Conservation (phyloP, 192 early-diverging fungal genomes). For the Mortierella antarctica region DNA sequence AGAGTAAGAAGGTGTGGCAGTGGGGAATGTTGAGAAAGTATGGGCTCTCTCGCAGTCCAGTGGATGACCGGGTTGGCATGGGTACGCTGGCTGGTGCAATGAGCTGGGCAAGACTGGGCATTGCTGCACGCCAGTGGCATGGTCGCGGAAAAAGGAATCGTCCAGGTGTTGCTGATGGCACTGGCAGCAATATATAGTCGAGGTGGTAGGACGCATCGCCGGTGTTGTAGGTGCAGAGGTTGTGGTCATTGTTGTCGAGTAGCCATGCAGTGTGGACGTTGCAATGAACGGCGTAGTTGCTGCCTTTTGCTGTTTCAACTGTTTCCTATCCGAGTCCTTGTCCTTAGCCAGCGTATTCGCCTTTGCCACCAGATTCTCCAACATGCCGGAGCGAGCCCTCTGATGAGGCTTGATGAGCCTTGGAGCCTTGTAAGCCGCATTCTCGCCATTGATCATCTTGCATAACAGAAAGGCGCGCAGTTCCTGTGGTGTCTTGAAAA, state of each 20-base stretch:
- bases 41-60: too few relatives aligned
- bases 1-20: background rate
- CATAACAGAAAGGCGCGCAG: constrained; percentile 54
- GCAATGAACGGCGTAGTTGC: background rate
- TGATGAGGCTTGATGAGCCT: constrained; percentile 58
- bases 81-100: too few relatives aligned
- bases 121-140: too few relatives aligned
- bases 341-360: constrained; percentile 50
- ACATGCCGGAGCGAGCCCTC: constrained; percentile 62
- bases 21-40: background rate
- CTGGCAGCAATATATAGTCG: background rate
- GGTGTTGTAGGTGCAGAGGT: background rate
- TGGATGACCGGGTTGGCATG: too few relatives aligned
- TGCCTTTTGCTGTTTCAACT: constrained; percentile 3
- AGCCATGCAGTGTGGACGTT: too few relatives aligned
- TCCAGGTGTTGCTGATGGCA: too few relatives aligned
- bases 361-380: constrained; percentile 57
- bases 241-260: background rate
- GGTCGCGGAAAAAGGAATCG: too few relatives aligned
- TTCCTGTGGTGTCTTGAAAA: constrained; percentile 54
- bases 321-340: constrained; percentile 28
- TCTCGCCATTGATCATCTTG: constrained; percentile 67
- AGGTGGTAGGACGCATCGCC: background rate
- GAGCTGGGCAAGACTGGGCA: too few relatives aligned
- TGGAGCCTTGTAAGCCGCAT: constrained; percentile 66